Conservation (phyloP, 768 basidiomycete species). For the Chalciporus pseudorubinellus region DNA sequence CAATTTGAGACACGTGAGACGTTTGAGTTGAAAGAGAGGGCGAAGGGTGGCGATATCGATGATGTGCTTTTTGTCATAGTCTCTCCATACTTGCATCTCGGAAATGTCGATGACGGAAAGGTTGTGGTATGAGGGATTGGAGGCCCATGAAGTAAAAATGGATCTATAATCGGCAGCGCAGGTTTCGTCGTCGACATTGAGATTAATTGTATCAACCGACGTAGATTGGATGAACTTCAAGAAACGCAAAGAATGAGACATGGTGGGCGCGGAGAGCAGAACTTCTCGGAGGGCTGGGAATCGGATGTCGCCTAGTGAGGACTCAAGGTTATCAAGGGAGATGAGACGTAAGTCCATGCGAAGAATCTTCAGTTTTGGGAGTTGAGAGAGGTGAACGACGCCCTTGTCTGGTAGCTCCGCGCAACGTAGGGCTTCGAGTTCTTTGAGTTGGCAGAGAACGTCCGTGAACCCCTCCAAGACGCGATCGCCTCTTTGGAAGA, state of each 20-base stretch:
- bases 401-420: slow-evolving; percentile 26
- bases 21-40: slow-evolving; percentile 25
- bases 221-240: slow-evolving; percentile 26
- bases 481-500: slow-evolving; percentile 24
- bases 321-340: slow-evolving; percentile 22
- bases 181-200: slow-evolving; percentile 32
- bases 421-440: slow-evolving; percentile 25
- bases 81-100: slow-evolving; percentile 30
- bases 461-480: slow-evolving; percentile 24
- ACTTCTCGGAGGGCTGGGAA: slow-evolving; percentile 26
- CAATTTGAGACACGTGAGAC: slow-evolving; percentile 22
- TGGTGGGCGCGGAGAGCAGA: slow-evolving; percentile 22
- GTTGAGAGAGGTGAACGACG: slow-evolving; percentile 20
- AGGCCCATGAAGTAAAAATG: slow-evolving; percentile 25
- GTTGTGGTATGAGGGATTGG: slow-evolving; percentile 22
- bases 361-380: slow-evolving; percentile 22
- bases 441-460: slow-evolving; percentile 20
- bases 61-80: slow-evolving; percentile 31
- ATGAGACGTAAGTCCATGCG: slow-evolving; percentile 28
- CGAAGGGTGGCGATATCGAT: slow-evolving; percentile 24
- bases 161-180: slow-evolving; percentile 22
- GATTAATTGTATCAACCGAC: slow-evolving; percentile 31
- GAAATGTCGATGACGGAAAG: slow-evolving; percentile 27
- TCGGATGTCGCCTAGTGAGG: slow-evolving; percentile 3
- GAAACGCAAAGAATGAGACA: slow-evolving; percentile 23